A percentile compares a stretch with the other conserved stretches of the same genome.
Conservation (phyloP, 352 stramenopile species). For the Pythium guiyangense region DNA sequence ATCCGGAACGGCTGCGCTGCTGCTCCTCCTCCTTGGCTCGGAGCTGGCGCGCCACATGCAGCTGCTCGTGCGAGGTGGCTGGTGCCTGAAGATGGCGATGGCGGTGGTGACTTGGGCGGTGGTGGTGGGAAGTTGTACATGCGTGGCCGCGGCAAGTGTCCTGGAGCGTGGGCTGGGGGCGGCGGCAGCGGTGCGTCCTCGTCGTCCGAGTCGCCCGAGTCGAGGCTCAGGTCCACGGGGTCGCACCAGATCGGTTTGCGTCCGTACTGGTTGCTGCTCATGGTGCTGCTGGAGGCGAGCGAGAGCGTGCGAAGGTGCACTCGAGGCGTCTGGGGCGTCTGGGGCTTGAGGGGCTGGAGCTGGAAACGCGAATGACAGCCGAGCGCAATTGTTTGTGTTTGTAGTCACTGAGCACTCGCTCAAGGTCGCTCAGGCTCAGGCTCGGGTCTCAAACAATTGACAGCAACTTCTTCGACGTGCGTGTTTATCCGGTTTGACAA, state of each 20-base stretch:
- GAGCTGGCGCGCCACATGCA: not conserved
- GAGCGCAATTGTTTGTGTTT: no score
- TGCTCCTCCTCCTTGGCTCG: not conserved
- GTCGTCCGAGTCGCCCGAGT: constrained; percentile 12
- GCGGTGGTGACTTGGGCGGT: constrained; percentile 4
- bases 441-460: no score
- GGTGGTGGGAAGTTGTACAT: constrained; percentile 7
- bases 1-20: constrained; percentile 12
- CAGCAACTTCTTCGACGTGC: no score
- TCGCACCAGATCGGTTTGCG: constrained; percentile 16
- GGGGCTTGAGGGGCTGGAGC: no score
- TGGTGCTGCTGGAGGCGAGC: not conserved
- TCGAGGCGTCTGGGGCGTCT: not conserved
- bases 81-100: not conserved
- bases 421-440: no score
- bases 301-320: not conserved
- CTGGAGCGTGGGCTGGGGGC: not conserved
- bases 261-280: constrained; percentile 9
- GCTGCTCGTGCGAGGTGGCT: not conserved
- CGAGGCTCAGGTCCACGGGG: constrained; percentile 14
- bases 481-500: no score
- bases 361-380: no score
- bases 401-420: no score
- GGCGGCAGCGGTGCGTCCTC: not conserved
- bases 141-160: not conserved